Percentiles rank a stretch among this genome's conserved stretches.
phyloP scores from a whole-genome alignment of 345 rosid genomes.

The Populus simonii region DNA sequence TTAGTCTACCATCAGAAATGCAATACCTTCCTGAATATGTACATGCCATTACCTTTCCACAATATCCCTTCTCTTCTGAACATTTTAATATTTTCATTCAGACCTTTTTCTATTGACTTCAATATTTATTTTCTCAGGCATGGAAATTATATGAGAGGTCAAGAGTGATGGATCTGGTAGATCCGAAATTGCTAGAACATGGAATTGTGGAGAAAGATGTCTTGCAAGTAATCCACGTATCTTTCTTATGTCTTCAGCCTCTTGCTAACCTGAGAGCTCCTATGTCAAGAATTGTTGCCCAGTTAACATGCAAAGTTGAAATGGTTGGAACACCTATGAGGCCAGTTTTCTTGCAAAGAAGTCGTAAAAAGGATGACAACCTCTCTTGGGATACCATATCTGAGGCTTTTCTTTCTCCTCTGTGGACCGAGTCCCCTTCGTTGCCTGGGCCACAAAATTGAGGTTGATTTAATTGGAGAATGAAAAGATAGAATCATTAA shows the following conservation, averaged over 20 bases:
- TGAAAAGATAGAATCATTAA: neutral
- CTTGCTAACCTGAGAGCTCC: slow-evolving; percentile 48
- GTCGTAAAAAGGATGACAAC: slow-evolving; percentile 19
- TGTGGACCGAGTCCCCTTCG: slow-evolving; percentile 27
- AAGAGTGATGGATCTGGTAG: slow-evolving; percentile 38
- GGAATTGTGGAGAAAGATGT: slow-evolving; percentile 41
- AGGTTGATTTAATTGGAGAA: neutral
- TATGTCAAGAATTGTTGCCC: slow-evolving; percentile 60
- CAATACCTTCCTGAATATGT: slow-evolving; percentile 76
- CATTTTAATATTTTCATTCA: neutral
- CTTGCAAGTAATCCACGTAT: slow-evolving; percentile 41
- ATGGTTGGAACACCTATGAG: slow-evolving; percentile 29
- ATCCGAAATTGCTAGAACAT: slow-evolving; percentile 39
- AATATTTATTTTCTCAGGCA: slow-evolving; percentile 36
- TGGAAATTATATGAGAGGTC: slow-evolving; percentile 56
- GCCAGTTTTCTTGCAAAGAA: slow-evolving; percentile 41
- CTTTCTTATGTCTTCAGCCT: slow-evolving; percentile 59
- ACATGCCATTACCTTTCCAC: slow-evolving; percentile 11
- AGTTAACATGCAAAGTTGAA: slow-evolving; percentile 46
- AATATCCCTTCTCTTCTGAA: neutral
- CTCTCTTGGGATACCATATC: slow-evolving; percentile 49
- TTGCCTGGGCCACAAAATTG: neutral
- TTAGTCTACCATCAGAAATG: slow-evolving; percentile 50
- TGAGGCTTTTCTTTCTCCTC: slow-evolving; percentile 42
- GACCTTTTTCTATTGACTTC: neutral